These are phyloP conservation scores for Alternaria triticimaculans DNA, from an alignment of 2,329 filamentous ascomycete species.

Conservation along the genomic window DNA sequence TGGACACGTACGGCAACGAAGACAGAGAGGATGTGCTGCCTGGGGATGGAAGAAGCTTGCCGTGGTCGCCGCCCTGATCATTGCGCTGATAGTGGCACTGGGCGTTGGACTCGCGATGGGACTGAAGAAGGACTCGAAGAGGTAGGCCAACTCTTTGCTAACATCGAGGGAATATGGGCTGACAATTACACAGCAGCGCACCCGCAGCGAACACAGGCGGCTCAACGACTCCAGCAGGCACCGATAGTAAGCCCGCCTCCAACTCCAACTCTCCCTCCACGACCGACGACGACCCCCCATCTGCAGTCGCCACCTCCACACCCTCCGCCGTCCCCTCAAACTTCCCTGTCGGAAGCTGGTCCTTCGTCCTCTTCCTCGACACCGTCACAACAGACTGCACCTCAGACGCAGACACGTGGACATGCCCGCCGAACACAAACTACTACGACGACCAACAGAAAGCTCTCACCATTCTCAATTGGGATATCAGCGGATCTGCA, in stretches of 20 bases:
- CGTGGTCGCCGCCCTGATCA: constrained; percentile 42
- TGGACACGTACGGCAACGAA: constrained; percentile 30
- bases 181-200: constrained; percentile 7
- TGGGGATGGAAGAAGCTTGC: constrained; percentile 51
- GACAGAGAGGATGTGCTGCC: constrained; percentile 25
- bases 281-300: constrained; percentile 15
- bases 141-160: constrained; percentile 17
- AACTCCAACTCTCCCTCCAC: constrained; percentile 7
- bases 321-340: constrained; percentile 31
- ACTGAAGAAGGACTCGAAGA: constrained; percentile 43
- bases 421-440: constrained; percentile 64
- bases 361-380: constrained; percentile 65
- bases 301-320: constrained; percentile 24
- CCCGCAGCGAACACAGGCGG: background rate
- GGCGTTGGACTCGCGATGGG: constrained; percentile 51
- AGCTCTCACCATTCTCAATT: constrained; percentile 63
- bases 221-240: background rate
- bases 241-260: background rate
- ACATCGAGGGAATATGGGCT: background rate
- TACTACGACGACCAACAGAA: constrained; percentile 54
- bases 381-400: constrained; percentile 64
- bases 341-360: constrained; percentile 70
- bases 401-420: constrained; percentile 64
- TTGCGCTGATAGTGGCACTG: constrained; percentile 47
- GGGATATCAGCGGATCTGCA: constrained; percentile 60